Conservation (phyloP, 257 asterid species). For the Fraxinus cuspidata region DNA sequence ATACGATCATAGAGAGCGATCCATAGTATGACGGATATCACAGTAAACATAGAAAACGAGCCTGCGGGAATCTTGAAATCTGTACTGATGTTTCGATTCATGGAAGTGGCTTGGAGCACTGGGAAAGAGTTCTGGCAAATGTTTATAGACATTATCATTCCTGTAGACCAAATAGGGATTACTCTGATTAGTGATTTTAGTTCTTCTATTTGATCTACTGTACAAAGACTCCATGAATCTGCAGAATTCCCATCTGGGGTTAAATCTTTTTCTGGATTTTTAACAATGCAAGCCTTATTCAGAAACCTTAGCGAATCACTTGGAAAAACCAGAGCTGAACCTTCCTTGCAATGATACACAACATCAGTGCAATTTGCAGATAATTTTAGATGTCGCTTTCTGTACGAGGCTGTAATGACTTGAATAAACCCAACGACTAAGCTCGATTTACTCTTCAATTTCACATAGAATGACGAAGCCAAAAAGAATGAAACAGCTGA, state of each 20-base stretch:
- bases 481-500: slow-evolving; percentile 43
- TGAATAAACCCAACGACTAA: slow-evolving; percentile 49
- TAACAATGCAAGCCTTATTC: slow-evolving; percentile 68
- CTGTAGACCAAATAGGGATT: slow-evolving; percentile 72
- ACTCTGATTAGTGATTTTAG: slow-evolving; percentile 59
- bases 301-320: slow-evolving; percentile 62
- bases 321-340: slow-evolving; percentile 43
- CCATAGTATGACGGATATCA: slow-evolving; percentile 56
- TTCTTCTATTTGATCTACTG: slow-evolving; percentile 73
- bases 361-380: slow-evolving; percentile 13
- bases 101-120: slow-evolving; percentile 61
- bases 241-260: slow-evolving; percentile 39
- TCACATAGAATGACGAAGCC: slow-evolving; percentile 59
- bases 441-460: slow-evolving; percentile 42
- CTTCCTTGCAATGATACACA: slow-evolving; percentile 41
- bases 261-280: slow-evolving; percentile 43
- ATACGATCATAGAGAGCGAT: slow-evolving; percentile 51
- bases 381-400: slow-evolving; percentile 39
- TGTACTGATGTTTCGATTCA: slow-evolving; percentile 55
- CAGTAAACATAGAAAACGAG: slow-evolving; percentile 46
- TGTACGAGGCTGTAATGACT: slow-evolving; percentile 60
- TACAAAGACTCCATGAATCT: slow-evolving; percentile 65
- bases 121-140: slow-evolving; percentile 53
- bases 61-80: slow-evolving; percentile 68
- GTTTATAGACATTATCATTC: slow-evolving; percentile 51